A percentile compares a stretch with the other conserved stretches of the same genome.
Evolutionary conservation across 495 filamentous ascomycete species (phyloP).

Genomic region (Penicillium macrosclerotiorum): DNA sequence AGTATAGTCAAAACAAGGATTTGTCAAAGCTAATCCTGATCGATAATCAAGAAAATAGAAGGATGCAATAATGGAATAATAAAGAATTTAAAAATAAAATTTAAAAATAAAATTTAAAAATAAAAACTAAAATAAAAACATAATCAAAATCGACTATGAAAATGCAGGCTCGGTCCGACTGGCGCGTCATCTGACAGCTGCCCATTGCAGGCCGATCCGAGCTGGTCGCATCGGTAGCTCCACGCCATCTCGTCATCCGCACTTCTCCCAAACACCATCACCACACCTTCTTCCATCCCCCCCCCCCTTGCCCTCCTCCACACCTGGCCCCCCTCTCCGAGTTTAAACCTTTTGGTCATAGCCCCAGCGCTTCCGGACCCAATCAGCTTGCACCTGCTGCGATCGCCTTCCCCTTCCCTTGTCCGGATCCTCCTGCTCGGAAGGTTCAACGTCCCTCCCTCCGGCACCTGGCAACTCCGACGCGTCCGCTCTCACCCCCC

Average conservation of each 20-base stretch:
- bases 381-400: slow-evolving; percentile 20
- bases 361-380: slow-evolving; percentile 26
- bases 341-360: no score
- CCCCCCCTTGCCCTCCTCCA: slow-evolving; percentile 7
- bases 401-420: slow-evolving; percentile 11
- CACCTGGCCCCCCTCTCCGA: no score
- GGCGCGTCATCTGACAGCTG: slow-evolving; percentile 29
- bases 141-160: no score
- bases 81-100: no score
- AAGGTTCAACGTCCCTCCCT: slow-evolving; percentile 21
- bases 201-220: slow-evolving; percentile 20
- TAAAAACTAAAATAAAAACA: no score
- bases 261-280: background rate
- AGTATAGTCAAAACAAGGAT: no score
- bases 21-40: no score
- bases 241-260: slow-evolving; percentile 30
- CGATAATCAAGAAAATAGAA: no score
- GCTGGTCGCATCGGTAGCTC: slow-evolving; percentile 30
- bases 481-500: no score
- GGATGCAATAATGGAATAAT: no score
- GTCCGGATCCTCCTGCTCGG: slow-evolving; percentile 8
- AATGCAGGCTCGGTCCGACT: slow-evolving; percentile 23
- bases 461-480: slow-evolving; percentile 15
- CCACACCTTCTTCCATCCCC: background rate
- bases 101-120: no score